These are phyloP conservation scores for Boletus subparvulus DNA, from an alignment of 768 basidiomycete genomes.

Conservation along the genomic window DNA sequence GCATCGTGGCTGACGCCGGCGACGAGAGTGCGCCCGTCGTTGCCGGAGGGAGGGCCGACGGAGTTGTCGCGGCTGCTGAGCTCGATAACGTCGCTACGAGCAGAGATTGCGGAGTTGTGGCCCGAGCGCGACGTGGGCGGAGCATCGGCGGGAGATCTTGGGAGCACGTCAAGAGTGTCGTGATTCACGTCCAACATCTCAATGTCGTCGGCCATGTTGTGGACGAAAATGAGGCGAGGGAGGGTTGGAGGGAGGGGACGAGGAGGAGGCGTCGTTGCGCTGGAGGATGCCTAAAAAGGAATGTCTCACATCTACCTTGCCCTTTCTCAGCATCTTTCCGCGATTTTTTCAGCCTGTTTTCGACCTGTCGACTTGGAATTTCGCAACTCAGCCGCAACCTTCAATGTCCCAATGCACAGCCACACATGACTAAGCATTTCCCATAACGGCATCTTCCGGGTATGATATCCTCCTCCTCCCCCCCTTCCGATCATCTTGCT, in stretches of 20 bases:
- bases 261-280: conserved; percentile 31
- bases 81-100: conserved; percentile 26
- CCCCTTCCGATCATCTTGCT: too few species aligned
- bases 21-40: conserved; percentile 11
- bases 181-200: conserved; percentile 26
- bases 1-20: conserved; percentile 21
- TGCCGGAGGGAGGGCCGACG: conserved; percentile 14
- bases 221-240: neutral
- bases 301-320: conserved; percentile 30
- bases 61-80: conserved; percentile 34
- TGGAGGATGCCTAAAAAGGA: conserved; percentile 39
- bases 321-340: conserved; percentile 31
- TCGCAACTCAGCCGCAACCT: conserved; percentile 15
- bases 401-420: conserved; percentile 6
- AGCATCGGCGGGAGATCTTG: conserved; percentile 6
- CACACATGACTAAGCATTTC: conserved; percentile 29
- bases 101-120: conserved; percentile 19
- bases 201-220: conserved; percentile 28
- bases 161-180: neutral
- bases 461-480: too few species aligned
- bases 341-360: conserved; percentile 24
- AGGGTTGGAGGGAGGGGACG: conserved; percentile 24
- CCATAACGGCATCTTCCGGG: neutral
- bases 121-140: conserved; percentile 13
- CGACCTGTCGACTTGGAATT: conserved; percentile 27